Percentiles rank a stretch among this genome's conserved stretches.
Conservation (phyloP, 352 stramenopile species). For the Pythium brachiatum region DNA sequence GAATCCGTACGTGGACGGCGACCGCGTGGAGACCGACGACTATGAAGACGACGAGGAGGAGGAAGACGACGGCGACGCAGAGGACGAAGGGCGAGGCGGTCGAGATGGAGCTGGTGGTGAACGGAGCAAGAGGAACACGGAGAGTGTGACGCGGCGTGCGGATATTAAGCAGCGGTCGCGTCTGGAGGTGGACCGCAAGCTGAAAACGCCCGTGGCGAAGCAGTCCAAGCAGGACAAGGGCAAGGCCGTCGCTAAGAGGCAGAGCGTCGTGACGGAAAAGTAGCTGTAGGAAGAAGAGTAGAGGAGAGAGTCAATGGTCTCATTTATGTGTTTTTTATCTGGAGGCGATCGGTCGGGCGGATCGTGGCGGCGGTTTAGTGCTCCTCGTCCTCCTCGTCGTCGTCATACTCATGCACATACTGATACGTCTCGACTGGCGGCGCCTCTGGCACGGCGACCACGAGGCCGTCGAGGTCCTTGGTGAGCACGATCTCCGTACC, state of each 20-base stretch:
- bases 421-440: constrained; percentile 80
- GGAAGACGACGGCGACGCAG: constrained; percentile 25
- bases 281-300: neutral
- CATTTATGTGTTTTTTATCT: neutral
- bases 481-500: constrained; percentile 86
- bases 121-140: constrained; percentile 21
- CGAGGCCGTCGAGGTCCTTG: constrained; percentile 84
- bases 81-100: constrained; percentile 12
- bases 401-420: constrained; percentile 87
- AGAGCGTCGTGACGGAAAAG: constrained; percentile 2
- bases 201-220: constrained; percentile 30
- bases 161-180: constrained; percentile 68
- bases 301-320: neutral
- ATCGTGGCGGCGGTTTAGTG: constrained; percentile 7
- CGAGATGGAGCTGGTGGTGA: constrained; percentile 9
- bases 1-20: constrained; percentile 59
- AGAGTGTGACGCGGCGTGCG: constrained; percentile 42
- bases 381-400: constrained; percentile 71
- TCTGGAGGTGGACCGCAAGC: constrained; percentile 65
- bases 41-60: constrained; percentile 30
- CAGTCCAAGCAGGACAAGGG: constrained; percentile 38
- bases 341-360: neutral
- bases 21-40: constrained; percentile 24
- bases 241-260: neutral
- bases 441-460: constrained; percentile 83